phyloP scores from a whole-genome alignment of 345 rosid genomes.

The Noccaea caerulescens region DNA sequence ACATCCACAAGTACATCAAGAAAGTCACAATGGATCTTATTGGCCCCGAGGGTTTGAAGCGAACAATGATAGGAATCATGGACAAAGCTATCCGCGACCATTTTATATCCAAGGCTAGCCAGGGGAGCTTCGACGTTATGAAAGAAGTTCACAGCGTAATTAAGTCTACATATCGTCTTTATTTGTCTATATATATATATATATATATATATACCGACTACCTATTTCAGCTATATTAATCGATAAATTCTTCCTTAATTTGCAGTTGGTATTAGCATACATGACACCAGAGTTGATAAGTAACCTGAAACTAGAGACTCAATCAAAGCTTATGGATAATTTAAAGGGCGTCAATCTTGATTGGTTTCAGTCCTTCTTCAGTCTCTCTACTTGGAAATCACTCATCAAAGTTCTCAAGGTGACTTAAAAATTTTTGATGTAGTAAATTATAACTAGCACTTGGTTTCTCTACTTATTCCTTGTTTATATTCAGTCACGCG shows the following conservation, averaged over 20 bases:
- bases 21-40: slow-evolving; percentile 39
- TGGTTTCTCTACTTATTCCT: no score
- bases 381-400: slow-evolving; percentile 35
- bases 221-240: no score
- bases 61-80: slow-evolving; percentile 31
- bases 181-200: no score
- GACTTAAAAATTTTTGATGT: not conserved
- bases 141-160: slow-evolving; percentile 9
- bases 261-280: slow-evolving; percentile 33
- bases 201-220: no score
- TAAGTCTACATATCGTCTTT: no score
- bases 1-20: slow-evolving; percentile 42
- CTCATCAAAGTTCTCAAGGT: slow-evolving; percentile 28
- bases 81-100: slow-evolving; percentile 29
- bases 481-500: slow-evolving; percentile 28
- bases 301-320: slow-evolving; percentile 5
- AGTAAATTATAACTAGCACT: no score
- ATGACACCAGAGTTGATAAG: slow-evolving; percentile 30
- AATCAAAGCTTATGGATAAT: slow-evolving; percentile 2
- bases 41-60: slow-evolving; percentile 43
- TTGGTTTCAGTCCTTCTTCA: slow-evolving; percentile 28
- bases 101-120: slow-evolving; percentile 35
- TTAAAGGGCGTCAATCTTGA: slow-evolving; percentile 10
- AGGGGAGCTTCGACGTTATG: slow-evolving; percentile 10
- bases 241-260: not conserved